Evolutionary conservation across 371 early-diverging fungal genomes (phyloP).

Genomic region (Gilbertella persicaria): DNA sequence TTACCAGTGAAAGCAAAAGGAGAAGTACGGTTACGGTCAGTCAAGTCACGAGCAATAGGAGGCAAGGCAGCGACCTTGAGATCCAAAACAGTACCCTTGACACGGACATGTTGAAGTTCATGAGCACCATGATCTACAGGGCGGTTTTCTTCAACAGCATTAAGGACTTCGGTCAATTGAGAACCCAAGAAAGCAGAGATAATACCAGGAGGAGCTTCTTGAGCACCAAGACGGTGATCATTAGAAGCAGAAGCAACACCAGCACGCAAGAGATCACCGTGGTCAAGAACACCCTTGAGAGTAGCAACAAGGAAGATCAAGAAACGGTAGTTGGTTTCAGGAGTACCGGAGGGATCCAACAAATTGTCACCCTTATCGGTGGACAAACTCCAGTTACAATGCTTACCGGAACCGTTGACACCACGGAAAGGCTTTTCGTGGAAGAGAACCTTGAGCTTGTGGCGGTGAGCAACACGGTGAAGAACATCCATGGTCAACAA

Average conservation of each 20-base stretch:
- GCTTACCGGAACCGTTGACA: slow-evolving; percentile 98
- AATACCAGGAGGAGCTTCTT: slow-evolving; percentile 98
- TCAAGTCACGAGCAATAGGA: slow-evolving; percentile 91
- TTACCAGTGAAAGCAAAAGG: slow-evolving; percentile 99
- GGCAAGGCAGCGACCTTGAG: slow-evolving; percentile 94
- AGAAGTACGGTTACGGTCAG: slow-evolving; percentile 98
- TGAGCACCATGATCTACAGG: slow-evolving; percentile 81
- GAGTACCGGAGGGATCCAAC: slow-evolving; percentile 89
- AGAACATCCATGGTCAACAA: slow-evolving; percentile 95
- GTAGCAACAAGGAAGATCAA: slow-evolving; percentile 89
- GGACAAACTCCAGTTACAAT: slow-evolving; percentile 98
- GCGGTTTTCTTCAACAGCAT: slow-evolving; percentile 87
- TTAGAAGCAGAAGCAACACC: slow-evolving; percentile 92
- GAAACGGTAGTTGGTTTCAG: slow-evolving; percentile 97
- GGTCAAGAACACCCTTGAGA: slow-evolving; percentile 88
- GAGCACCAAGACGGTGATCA: slow-evolving; percentile 97
- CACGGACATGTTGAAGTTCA: slow-evolving; percentile 85
- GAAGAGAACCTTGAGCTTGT: slow-evolving; percentile 95
- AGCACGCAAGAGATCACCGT: slow-evolving; percentile 86
- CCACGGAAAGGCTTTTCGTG: slow-evolving; percentile 99
- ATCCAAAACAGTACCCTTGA: slow-evolving; percentile 94
- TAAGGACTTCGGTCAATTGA: slow-evolving; percentile 91
- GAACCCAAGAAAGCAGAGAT: slow-evolving; percentile 96
- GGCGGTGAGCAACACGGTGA: slow-evolving; percentile 95
- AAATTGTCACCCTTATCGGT: slow-evolving; percentile 95